A percentile compares a stretch with the other conserved stretches of the same genome.
These are phyloP conservation scores for Acrasis kona DNA, from an alignment of 78 protist genomes.

Conservation along the genomic window DNA sequence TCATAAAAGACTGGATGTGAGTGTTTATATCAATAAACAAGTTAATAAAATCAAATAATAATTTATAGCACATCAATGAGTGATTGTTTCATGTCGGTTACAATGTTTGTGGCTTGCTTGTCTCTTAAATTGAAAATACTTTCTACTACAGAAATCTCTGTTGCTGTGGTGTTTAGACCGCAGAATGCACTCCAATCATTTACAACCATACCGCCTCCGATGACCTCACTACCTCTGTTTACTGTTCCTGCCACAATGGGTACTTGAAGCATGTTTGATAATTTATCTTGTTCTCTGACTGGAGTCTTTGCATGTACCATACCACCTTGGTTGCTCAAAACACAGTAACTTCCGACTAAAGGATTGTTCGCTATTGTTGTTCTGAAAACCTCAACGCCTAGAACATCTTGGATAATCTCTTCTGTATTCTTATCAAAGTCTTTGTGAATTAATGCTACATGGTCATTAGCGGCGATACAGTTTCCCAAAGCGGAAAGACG, in stretches of 20 bases:
- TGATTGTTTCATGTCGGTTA: conserved; percentile 19
- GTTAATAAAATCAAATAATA: no score
- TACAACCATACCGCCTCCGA: conserved; percentile 87
- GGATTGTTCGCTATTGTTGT: conserved; percentile 87
- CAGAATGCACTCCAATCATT: conserved; percentile 95
- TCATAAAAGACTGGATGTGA: no score
- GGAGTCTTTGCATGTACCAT: conserved; percentile 93
- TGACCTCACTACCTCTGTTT: conserved; percentile 73
- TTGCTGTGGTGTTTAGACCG: conserved; percentile 94
- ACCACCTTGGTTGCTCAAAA: conserved; percentile 87
- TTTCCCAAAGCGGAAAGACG: conserved; percentile 96
- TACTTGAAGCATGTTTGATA: conserved; percentile 88
- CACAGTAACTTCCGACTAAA: conserved; percentile 91
- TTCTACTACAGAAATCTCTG: conserved; percentile 89
- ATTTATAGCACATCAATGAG: conserved; percentile 22
- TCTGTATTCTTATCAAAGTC: conserved; percentile 94
- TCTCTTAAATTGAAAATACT: conserved; percentile 38
- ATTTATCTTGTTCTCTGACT: conserved; percentile 84
- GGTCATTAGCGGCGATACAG: conserved; percentile 90
- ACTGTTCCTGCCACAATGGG: conserved; percentile 92
- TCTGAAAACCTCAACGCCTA: conserved; percentile 96
- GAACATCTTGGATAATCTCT: conserved; percentile 85
- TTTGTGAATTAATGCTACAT: conserved; percentile 95
- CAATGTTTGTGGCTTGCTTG: conserved; percentile 23
- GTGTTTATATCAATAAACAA: no score